Evolutionary conservation across 805 yeast species (phyloP), one percentile per base, ranked within the genome.

Genomic region (Starmerella davenportii): DNA sequence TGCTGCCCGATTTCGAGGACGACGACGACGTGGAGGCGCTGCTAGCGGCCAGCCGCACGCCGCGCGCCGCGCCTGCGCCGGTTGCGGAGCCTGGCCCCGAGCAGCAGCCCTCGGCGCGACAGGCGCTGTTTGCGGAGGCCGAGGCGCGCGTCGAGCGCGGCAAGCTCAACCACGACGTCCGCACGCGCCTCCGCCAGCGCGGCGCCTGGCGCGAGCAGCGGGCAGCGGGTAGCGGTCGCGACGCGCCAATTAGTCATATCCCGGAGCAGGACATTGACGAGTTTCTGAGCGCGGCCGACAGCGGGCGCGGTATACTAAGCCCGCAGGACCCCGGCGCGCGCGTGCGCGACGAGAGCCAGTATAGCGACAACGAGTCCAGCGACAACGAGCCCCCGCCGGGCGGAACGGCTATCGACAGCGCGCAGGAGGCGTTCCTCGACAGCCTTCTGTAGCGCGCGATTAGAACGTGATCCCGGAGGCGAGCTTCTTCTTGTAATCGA

Each of bases 401-500:
- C n/a, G n/a, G n/a, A n/a, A n/a, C n/a, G n/a, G n/a, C n/a, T n/a
- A n/a, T n/a, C n/a, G n/a, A n/a, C n/a, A n/a, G n/a, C n/a, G n/a
- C n/a, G n/a, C 25, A 23, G 25, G 25, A 33, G 21, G 24, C 33
- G 9, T 40, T 34, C 21, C 30, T 46, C 18, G 49, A 46, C 35
- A 31, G 28, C 3, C 24, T 23, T 7, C 7, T 23, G 11, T 23
- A 23, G 25, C 11, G n/a, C n/a, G n/a, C 23, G 17, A 30, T 32
- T 51, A 51, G 25, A 51, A 34, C 36, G 37, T 38, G 32, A 87
- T 84, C 50, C 79, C 76, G 65, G 75, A 74, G 39, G 98, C 96
- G 69, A 90, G 72, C 64, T 78, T 78, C 70, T 77, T 79, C 76
- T 90, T 90, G 71, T 90, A 90, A 51, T 77, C 76, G 61, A 81